Evolutionary conservation across 2,329 filamentous ascomycete genomes (phyloP), one percentile per base, ranked within the genome.

Genomic region (Akanthomyces lecanii): DNA sequence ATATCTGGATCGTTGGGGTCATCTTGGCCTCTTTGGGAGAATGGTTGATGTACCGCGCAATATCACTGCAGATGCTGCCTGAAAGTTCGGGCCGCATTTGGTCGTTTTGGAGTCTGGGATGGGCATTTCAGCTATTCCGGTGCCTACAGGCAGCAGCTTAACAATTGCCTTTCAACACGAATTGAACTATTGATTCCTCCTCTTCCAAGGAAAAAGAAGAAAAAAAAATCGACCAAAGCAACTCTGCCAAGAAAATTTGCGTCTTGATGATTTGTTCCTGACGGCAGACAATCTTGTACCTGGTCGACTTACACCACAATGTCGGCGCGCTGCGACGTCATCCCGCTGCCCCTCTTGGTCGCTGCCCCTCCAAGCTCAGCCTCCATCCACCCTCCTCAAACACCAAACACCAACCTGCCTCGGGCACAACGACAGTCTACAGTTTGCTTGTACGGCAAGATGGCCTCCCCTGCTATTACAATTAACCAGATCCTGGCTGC

Each of bases 401-500:
- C 56, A 51, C 47, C 36, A 61, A 36, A 42, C 38, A 44, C 21
- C 14, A 47, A 6, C 58, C 8, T 50, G n/a, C 10, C 28, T 36
- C 40, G 33, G 14, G 16, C 59, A 61, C 18, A 53, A 16, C 40
- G 8, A 44, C 2, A n/a, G 8, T 38, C 16, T 45, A 25, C 51
- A 44, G 21, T 38, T 38, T 61, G 40, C 30, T 28, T 30, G 51
- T 30, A 8, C 25, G 30, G 12, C 25, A 51, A 38, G 23, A 77
- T 77, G 75, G 69, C 74, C 54, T 64, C 74, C 36, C 73, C 75
- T 18, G 83, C 85, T 62, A 82, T 89, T 70, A 77, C 78, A 52
- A 77, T 87, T 69, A 79, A 85, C 65, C 84, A 83, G 74, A 94
- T 96, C 71, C 89, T 96, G 76, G 95, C 93, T 52, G 89, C 95